Evolutionary conservation across 2,329 filamentous ascomycete genomes (phyloP).

Genomic region (Pyrenophora seminiperda): DNA sequence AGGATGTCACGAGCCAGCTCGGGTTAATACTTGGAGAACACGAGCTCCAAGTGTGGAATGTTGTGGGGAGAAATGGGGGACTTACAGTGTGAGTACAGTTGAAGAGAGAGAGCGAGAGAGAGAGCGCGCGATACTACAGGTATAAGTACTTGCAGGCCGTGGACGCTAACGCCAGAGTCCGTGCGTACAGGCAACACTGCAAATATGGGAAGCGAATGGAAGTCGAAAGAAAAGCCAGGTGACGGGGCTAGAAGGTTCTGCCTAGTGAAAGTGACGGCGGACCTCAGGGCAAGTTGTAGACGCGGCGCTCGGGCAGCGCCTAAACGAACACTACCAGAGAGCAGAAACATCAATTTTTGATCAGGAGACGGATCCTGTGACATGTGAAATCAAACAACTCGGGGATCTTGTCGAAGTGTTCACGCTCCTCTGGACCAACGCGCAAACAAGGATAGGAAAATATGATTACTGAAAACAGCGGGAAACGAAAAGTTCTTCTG

Average conservation of each 20-base stretch:
- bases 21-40: slow-evolving; percentile 1
- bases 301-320: too few relatives aligned
- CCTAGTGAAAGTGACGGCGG: slow-evolving; percentile 1
- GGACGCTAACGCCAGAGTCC: neutral
- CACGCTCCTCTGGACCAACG: too few relatives aligned
- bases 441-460: too few relatives aligned
- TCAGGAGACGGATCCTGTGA: too few relatives aligned
- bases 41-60: neutral
- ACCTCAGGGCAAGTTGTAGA: neutral
- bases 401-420: too few relatives aligned
- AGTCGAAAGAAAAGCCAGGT: neutral
- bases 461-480: too few relatives aligned
- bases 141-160: neutral
- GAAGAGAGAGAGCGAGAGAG: neutral
- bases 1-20: neutral
- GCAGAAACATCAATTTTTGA: too few relatives aligned
- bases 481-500: too few relatives aligned
- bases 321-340: neutral
- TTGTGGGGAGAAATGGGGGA: neutral
- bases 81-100: neutral
- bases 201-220: neutral
- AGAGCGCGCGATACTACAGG: neutral
- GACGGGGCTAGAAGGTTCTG: neutral
- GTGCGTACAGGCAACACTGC: neutral
- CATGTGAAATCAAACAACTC: too few relatives aligned